A percentile compares a stretch with the other conserved stretches of the same genome.
Conservation (phyloP, 2,329 filamentous ascomycete species). For the Sporothrix pseudoabietina region DNA sequence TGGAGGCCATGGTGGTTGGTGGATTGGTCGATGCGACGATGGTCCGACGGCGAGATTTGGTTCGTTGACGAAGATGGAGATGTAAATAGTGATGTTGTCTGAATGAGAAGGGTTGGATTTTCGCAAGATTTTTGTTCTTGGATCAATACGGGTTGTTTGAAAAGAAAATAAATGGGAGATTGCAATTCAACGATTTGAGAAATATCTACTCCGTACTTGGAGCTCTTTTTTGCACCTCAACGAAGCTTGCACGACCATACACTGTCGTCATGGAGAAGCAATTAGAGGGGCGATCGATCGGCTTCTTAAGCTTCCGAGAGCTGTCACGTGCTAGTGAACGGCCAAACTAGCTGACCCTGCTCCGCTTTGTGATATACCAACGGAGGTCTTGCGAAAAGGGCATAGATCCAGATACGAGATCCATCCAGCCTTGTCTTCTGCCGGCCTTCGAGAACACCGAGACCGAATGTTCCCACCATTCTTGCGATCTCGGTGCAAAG, state of each 20-base stretch:
- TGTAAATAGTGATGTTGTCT: background rate
- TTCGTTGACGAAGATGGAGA: background rate
- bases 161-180: background rate
- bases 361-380: conserved; percentile 21
- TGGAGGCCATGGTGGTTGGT: background rate
- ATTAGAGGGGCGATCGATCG: conserved; percentile 4
- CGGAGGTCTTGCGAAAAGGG: background rate
- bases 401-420: background rate
- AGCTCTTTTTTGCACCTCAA: background rate
- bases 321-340: conserved; percentile 22
- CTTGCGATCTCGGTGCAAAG: background rate
- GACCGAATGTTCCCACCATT: background rate
- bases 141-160: background rate
- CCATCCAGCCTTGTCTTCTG: background rate
- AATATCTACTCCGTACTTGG: conserved; percentile 14
- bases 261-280: conserved; percentile 10
- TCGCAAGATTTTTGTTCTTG: background rate
- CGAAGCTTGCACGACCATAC: background rate
- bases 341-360: conserved; percentile 19
- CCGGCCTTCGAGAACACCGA: conserved; percentile 6
- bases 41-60: background rate
- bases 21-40: background rate
- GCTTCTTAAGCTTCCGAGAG: background rate
- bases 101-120: background rate
- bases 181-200: background rate